Evolutionary conservation across 805 yeast species (phyloP).

Genomic region (Peterozyma xylosa): DNA sequence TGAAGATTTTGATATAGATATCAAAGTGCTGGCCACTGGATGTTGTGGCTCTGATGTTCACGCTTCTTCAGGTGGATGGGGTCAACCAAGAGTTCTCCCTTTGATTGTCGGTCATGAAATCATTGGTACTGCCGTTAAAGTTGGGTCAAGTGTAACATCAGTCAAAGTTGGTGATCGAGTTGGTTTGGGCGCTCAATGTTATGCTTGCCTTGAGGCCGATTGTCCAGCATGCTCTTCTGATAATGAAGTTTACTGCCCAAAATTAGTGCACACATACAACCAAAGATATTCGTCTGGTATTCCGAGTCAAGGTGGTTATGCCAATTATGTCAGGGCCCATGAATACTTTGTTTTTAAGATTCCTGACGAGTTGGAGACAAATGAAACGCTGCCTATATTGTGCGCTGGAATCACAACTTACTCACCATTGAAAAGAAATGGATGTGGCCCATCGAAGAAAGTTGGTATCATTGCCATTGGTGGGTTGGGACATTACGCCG

Average conservation of each 20-base stretch:
- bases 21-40: constrained; percentile 36
- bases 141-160: constrained; percentile 49
- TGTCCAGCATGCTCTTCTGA: constrained; percentile 52
- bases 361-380: constrained; percentile 46
- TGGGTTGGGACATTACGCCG: constrained; percentile 61
- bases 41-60: constrained; percentile 60
- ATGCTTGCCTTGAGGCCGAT: constrained; percentile 39
- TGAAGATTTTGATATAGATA: constrained; percentile 33
- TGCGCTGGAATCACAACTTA: constrained; percentile 75
- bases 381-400: constrained; percentile 61
- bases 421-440: constrained; percentile 53
- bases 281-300: constrained; percentile 17
- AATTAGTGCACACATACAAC: constrained; percentile 27
- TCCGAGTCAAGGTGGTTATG: constrained; percentile 56
- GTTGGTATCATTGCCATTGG: constrained; percentile 63
- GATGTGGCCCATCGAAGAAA: constrained; percentile 26
- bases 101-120: constrained; percentile 57
- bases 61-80: constrained; percentile 46
- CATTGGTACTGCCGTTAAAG: constrained; percentile 47
- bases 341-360: constrained; percentile 58
- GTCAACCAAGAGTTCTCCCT: constrained; percentile 15
- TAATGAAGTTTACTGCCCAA: constrained; percentile 38
- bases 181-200: constrained; percentile 70
- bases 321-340: constrained; percentile 58
- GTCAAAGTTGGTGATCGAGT: constrained; percentile 66